phyloP scores from a whole-genome alignment of 73 alveolate genomes.

The Vitrella brassicaformis region DNA sequence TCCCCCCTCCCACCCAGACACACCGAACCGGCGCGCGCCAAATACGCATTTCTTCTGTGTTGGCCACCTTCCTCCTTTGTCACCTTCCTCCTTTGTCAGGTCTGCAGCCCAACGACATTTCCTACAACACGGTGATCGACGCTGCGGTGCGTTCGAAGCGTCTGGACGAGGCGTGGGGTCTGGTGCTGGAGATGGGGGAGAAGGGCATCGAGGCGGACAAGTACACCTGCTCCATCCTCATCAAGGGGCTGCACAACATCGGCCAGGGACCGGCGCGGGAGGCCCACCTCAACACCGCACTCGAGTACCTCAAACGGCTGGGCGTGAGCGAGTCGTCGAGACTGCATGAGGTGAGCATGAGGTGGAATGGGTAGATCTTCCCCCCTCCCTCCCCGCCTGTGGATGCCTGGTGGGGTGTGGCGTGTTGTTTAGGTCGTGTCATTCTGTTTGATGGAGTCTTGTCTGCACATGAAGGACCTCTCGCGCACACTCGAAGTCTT shows the following conservation, averaged over 20 bases:
- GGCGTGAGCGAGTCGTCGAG: conserved; percentile 61
- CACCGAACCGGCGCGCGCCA: too few relatives aligned
- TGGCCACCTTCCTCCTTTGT: too few relatives aligned
- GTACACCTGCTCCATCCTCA: conserved; percentile 75
- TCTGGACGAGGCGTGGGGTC: conserved; percentile 62
- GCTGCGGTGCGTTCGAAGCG: conserved; percentile 64
- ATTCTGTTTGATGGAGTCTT: conserved; percentile 80
- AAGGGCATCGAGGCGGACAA: conserved; percentile 56
- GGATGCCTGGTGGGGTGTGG: conserved; percentile 13
- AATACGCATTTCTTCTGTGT: too few relatives aligned
- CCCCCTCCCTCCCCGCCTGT: too few relatives aligned
- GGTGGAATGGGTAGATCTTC: too few relatives aligned
- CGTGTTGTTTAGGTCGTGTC: conserved; percentile 77
- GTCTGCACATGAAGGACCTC: conserved; percentile 63
- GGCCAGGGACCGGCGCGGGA: too few relatives aligned
- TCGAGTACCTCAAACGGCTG: conserved; percentile 11
- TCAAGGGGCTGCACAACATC: too few relatives aligned
- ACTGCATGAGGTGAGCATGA: conserved; percentile 40
- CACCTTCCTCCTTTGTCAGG: too few relatives aligned
- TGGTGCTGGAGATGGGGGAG: conserved; percentile 61
- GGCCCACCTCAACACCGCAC: too few relatives aligned
- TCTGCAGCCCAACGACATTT: conserved; percentile 73
- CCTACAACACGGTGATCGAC: conserved; percentile 77
- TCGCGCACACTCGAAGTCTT: conserved; percentile 64
- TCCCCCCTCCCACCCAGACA: too few relatives aligned